Conservation (phyloP, 768 basidiomycete species). For the Cystobasidium tubakii region DNA sequence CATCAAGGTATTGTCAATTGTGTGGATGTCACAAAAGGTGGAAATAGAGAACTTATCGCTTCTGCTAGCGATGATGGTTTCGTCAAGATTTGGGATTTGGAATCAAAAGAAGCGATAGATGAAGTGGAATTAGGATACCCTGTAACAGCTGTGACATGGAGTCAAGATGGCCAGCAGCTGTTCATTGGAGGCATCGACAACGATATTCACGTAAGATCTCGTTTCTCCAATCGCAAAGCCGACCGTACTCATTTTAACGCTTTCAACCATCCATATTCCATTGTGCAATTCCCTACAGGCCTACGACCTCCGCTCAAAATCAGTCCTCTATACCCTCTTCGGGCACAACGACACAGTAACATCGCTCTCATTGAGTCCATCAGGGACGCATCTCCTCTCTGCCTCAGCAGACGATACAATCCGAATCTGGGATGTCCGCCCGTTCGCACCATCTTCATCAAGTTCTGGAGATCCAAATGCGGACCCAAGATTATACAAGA, state of each 20-base stretch:
- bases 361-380: constrained; percentile 84
- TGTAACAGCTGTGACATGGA: constrained; percentile 82
- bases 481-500: constrained; percentile 42
- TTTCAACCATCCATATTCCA: too few relatives aligned
- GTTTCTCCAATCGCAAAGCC: constrained; percentile 20
- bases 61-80: constrained; percentile 89
- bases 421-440: constrained; percentile 84
- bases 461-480: constrained; percentile 66
- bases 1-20: constrained; percentile 84
- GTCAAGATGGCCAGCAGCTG: constrained; percentile 71
- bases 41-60: constrained; percentile 75
- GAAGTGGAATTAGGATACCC: constrained; percentile 74
- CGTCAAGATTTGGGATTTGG: constrained; percentile 79
- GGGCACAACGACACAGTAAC: constrained; percentile 92
- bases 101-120: constrained; percentile 68
- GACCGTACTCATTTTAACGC: too few relatives aligned
- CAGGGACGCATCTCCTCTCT: constrained; percentile 77
- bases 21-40: constrained; percentile 76
- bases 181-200: constrained; percentile 94
- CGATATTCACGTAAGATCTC: constrained; percentile 70
- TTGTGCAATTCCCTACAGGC: too few relatives aligned
- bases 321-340: constrained; percentile 68
- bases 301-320: constrained; percentile 79
- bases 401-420: constrained; percentile 84
- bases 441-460: constrained; percentile 74